phyloP scores from a whole-genome alignment of 768 basidiomycete species.

The Boletus rubroflammeus region DNA sequence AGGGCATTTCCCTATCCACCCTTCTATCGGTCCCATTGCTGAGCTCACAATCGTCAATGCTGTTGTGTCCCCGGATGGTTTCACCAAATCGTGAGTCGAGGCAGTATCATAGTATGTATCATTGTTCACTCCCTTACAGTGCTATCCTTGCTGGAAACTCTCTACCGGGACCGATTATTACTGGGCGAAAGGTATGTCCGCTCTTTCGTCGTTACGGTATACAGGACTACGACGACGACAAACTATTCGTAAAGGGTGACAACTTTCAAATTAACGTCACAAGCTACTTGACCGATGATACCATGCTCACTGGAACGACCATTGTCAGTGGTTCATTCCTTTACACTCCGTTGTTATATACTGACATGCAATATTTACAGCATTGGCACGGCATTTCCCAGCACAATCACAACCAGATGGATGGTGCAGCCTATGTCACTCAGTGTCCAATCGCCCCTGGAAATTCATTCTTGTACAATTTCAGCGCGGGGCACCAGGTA shows the following conservation, averaged over 20 bases:
- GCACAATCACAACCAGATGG: constrained; percentile 16
- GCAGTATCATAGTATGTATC: not conserved
- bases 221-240: not conserved
- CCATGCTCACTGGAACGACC: constrained; percentile 18
- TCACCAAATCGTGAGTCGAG: constrained; percentile 23
- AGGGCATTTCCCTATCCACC: not conserved
- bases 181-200: constrained; percentile 33
- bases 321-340: constrained; percentile 10
- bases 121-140: constrained; percentile 12
- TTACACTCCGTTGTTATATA: not conserved
- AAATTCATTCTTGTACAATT: constrained; percentile 36
- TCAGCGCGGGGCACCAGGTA: constrained; percentile 27
- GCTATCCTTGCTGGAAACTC: constrained; percentile 37
- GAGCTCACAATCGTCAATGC: constrained; percentile 26
- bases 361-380: constrained; percentile 9
- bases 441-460: constrained; percentile 38
- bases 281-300: constrained; percentile 17
- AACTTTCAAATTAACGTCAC: constrained; percentile 17
- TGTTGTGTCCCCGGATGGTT: constrained; percentile 35
- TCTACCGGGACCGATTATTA: constrained; percentile 39
- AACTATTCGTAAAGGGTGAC: constrained; percentile 7
- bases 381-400: constrained; percentile 27
- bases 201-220: not conserved
- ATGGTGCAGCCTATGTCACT: constrained; percentile 36
- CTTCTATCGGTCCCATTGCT: constrained; percentile 16